Base-by-base conservation (phyloP, 768 basidiomycete genomes). In the Amanita jacksonii region DNA sequence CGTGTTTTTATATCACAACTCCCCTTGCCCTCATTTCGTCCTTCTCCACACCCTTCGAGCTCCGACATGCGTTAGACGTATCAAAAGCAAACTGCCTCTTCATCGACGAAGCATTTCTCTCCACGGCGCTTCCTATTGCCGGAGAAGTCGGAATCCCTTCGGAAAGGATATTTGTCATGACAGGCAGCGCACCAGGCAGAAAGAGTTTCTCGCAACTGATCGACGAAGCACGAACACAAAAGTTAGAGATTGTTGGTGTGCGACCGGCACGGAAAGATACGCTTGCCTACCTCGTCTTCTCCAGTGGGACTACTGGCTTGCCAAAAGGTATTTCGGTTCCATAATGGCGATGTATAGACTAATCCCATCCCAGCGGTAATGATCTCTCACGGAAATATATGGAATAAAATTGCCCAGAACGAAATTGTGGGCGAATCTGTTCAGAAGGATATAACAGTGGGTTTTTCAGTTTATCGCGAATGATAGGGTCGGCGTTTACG, bases 291-390 rank as follows among this genome's bases (percentile, higher is more conserved):
- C 63, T 87, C 3, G 64, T 81, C 0, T 85, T 84, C 54, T 87
- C 85, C 0, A 86, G 85, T 52, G 85, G 85, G 18, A 87, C 85
- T 0, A 85, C 72, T 47, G 85, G 85, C 0, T 62, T 79, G 3
- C 82, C 85, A 0, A 87, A 87, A 72, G 82, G 83, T 16, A 36
- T 28, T n/a, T 45, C n/a, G 23, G 3, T 4, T 31, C 31, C 8
- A 31, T 5, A 20, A 10, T 9, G n/a, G n/a, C 27, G 15, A n/a
- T 18, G 30, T 10, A 20, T 19, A 15, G 15, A 6, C 30, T 28
- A 12, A 22, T 22, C 19, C 18, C 2, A 4, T 5, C 4, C 8
- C 10, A 85, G 82, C 74, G 8, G 78, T 85, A 15, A 81, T 78
- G 81, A 73, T 82, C 22, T 76, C 83, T 0, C 82, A 85, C 52